Base-by-base conservation (phyloP, 1,139 yeast species). In the Lodderomyces pseudojiufengensis region DNA sequence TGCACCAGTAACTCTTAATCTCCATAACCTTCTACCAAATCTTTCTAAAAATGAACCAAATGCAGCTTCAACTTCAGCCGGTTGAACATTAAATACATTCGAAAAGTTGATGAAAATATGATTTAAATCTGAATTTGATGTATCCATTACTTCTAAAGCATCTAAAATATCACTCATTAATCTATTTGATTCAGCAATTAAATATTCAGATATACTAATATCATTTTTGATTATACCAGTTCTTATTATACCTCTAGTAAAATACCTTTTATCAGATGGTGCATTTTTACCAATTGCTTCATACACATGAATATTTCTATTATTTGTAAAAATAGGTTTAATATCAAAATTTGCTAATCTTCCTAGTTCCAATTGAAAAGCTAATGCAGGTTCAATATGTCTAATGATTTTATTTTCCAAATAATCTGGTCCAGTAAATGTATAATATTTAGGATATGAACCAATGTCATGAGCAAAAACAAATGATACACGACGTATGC, bases 21-120 rank as follows among this genome's bases (percentile, higher is more conserved):
- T 80, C 95, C 97, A 86, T 55, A 92, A 75, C 61, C 97, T 79
- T 69, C 97, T 80, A 45, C 98, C 98, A 49, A 92, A 92, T 65
- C 98, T 81, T 65, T 92, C 97, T 66, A 94, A 74, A 79, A 92
- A 92, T 15, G 96, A 94, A 44, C 95, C 97, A 62, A 92, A 88
- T 8, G 98, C 97, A 44, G 92, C 90, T 64, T 90, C 97, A 45
- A 92, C 97, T 64, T 92, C 97, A 52, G 84, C 87, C 33, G 97
- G 97, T 40, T 85, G 79, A 41, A 92, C 84, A 50, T 88, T 88
- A 72, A 94, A 92, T 24, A 86, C 92, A 44, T 96, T 95, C 33
- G 96, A 84, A 63, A 92, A 92, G 67, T 92, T 90, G 61, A 92
- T 90, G 67, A 92, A 94, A 47, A 92, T 92, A 58, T 92, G 97